These are phyloP conservation scores for Ganoderma leucocontextum DNA, from an alignment of 1,284 basidiomycete species.

Conservation along the genomic window DNA sequence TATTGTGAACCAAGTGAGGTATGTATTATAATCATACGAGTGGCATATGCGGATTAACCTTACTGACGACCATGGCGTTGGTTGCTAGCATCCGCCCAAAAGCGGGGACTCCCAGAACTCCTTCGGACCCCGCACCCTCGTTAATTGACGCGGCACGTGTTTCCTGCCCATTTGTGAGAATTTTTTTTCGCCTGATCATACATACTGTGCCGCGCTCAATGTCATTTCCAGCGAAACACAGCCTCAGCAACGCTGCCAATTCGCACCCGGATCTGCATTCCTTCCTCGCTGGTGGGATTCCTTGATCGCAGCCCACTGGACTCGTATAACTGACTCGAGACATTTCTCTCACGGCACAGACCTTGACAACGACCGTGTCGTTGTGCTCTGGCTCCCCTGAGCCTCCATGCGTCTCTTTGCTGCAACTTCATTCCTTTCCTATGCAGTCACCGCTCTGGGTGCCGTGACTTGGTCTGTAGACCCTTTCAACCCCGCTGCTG, in stretches of 20 bases:
- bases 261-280: neutral
- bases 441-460: conserved; percentile 6
- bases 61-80: neutral
- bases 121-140: neutral
- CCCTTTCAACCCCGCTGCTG: conserved; percentile 64
- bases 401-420: neutral
- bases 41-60: neutral
- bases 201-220: neutral
- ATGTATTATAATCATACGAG: neutral
- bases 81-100: neutral
- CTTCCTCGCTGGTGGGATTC: conserved; percentile 35
- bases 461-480: conserved; percentile 57
- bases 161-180: neutral
- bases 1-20: neutral
- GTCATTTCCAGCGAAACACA: neutral
- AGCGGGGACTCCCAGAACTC: neutral
- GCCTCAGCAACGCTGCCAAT: neutral
- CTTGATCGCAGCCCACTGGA: neutral
- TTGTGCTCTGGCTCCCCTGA: neutral
- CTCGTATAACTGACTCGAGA: neutral
- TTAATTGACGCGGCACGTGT: neutral
- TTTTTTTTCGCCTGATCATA: neutral
- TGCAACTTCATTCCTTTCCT: neutral
- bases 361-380: conserved; percentile 5
- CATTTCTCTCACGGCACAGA: neutral